A percentile compares a stretch with the other conserved stretches of the same genome.
Evolutionary conservation across 306 rosid species (phyloP).

Genomic region (Fagus sylvatica): DNA sequence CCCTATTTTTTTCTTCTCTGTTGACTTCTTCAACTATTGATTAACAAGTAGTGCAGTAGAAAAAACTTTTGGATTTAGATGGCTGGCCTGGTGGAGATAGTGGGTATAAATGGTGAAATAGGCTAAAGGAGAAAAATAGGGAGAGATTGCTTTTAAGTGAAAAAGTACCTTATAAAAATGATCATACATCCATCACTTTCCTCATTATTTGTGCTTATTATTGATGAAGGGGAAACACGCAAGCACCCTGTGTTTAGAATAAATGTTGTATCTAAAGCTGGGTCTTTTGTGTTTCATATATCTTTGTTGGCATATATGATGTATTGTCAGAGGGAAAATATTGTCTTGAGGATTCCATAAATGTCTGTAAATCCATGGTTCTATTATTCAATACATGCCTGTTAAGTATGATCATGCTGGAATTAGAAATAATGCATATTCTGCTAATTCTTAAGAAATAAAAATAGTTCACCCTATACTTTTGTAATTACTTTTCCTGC

Average conservation of each 20-base stretch:
- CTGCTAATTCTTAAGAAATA: background rate
- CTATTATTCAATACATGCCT: background rate
- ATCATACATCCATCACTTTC: background rate
- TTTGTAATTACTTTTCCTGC: slow-evolving; percentile 3
- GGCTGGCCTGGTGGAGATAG: slow-evolving; percentile 2
- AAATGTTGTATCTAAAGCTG: background rate
- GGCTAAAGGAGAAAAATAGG: slow-evolving; percentile 7
- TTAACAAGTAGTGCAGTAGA: background rate
- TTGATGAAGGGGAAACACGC: background rate
- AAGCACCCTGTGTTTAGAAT: background rate
- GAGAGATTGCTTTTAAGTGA: background rate
- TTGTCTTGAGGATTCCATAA: background rate
- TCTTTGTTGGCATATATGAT: background rate
- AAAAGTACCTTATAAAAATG: background rate
- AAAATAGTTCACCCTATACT: background rate
- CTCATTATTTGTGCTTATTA: background rate
- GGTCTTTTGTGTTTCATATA: background rate
- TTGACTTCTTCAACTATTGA: slow-evolving; percentile 1
- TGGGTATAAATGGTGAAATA: slow-evolving; percentile 15
- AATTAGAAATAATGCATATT: background rate
- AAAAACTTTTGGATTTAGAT: background rate
- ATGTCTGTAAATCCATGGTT: background rate
- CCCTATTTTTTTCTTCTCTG: background rate
- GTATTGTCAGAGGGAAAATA: background rate
- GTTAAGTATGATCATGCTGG: background rate